Evolutionary conservation across 805 yeast species (phyloP).

Genomic region (Kluyveromyces nonfermentans): DNA sequence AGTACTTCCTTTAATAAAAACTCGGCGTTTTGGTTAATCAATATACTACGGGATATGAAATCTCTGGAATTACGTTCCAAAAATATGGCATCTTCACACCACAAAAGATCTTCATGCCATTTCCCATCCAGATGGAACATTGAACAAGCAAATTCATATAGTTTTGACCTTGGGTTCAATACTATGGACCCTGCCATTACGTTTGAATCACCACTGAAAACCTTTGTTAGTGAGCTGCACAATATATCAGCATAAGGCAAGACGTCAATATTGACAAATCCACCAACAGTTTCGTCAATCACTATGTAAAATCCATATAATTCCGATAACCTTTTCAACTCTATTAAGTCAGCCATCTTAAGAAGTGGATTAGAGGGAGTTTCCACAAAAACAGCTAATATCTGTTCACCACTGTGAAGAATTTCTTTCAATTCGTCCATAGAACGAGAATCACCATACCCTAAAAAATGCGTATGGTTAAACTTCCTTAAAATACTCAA

Average conservation of each 20-base stretch:
- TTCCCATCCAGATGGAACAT: conserved; percentile 36
- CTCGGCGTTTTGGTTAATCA: conserved; percentile 46
- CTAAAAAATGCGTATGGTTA: conserved; percentile 86
- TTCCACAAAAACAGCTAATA: conserved; percentile 80
- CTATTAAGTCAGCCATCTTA: conserved; percentile 67
- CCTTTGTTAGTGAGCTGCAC: conserved; percentile 80
- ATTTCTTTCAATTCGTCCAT: conserved; percentile 49
- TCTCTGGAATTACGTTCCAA: conserved; percentile 91
- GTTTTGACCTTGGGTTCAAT: conserved; percentile 55
- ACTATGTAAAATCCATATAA: conserved; percentile 68
- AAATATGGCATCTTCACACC: conserved; percentile 92
- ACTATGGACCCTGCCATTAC: conserved; percentile 91
- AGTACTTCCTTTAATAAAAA: conserved; percentile 45
- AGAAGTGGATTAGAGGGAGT: conserved; percentile 93
- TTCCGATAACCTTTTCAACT: conserved; percentile 56
- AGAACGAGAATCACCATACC: conserved; percentile 68
- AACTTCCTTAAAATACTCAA: conserved; percentile 75
- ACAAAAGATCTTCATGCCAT: conserved; percentile 63
- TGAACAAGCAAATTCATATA: conserved; percentile 35
- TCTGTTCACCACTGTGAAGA: conserved; percentile 53
- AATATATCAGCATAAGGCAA: conserved; percentile 79
- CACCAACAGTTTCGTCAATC: conserved; percentile 93
- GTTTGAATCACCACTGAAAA: conserved; percentile 88
- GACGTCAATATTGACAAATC: conserved; percentile 74
- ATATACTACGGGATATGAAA: conserved; percentile 51